A percentile compares a stretch with the other conserved stretches of the same genome.
Evolutionary conservation across 352 stramenopile genomes (phyloP).

Genomic region (Globisporangium okanoganense): DNA sequence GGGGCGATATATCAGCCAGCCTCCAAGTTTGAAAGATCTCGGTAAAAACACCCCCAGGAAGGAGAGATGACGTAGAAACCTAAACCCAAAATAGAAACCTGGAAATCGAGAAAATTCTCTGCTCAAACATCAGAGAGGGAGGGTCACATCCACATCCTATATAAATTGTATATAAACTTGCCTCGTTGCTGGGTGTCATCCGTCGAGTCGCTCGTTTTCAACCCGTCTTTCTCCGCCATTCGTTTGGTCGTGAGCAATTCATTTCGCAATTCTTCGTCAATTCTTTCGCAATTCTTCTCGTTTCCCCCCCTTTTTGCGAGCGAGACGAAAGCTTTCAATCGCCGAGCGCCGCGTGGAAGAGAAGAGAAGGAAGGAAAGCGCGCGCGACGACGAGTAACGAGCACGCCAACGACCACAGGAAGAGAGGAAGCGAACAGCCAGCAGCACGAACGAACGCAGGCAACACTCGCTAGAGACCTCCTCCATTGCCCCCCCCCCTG

Average conservation of each 20-base stretch:
- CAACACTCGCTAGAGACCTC: background rate
- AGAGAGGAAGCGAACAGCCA: too few species aligned
- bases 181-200: too few species aligned
- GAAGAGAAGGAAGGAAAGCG: conserved; percentile 9
- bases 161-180: too few species aligned
- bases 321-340: conserved; percentile 8
- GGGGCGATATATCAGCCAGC: too few species aligned
- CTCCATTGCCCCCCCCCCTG: background rate
- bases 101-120: too few species aligned
- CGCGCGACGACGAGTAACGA: conserved; percentile 1
- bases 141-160: too few species aligned
- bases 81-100: too few species aligned
- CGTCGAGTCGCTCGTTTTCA: too few species aligned
- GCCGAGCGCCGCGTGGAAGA: conserved; percentile 8
- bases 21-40: too few species aligned
- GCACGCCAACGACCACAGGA: background rate
- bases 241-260: conserved; percentile 26
- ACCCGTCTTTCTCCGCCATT: conserved; percentile 17
- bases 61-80: too few species aligned
- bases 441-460: background rate
- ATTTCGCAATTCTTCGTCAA: conserved; percentile 19
- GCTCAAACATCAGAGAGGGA: too few species aligned
- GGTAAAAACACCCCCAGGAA: too few species aligned
- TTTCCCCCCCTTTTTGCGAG: background rate
- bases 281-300: conserved; percentile 40